Conservation (phyloP, 1,284 basidiomycete species). For the Cutaneotrichosporon sp. region DNA sequence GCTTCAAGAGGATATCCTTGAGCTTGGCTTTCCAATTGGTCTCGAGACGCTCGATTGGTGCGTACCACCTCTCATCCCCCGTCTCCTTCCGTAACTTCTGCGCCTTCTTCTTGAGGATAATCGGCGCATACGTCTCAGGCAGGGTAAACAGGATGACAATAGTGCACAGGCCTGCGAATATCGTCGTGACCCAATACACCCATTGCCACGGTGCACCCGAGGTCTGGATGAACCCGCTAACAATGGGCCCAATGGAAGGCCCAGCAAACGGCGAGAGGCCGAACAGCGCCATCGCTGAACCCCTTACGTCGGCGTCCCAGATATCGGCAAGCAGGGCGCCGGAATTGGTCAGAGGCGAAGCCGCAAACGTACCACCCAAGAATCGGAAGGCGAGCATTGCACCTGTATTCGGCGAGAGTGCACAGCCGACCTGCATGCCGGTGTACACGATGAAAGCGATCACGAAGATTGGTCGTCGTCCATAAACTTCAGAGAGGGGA, state of each 20-base stretch:
- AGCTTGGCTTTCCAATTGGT: slow-evolving; percentile 34
- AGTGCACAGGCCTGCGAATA: slow-evolving; percentile 53
- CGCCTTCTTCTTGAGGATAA: slow-evolving; percentile 56
- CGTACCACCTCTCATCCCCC: slow-evolving; percentile 61
- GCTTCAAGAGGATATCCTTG: slow-evolving; percentile 55
- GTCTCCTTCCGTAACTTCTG: slow-evolving; percentile 56
- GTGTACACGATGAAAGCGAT: slow-evolving; percentile 62
- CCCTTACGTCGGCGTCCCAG: slow-evolving; percentile 65
- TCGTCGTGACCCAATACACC: slow-evolving; percentile 66
- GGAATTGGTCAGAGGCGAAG: slow-evolving; percentile 51
- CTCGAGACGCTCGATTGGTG: slow-evolving; percentile 31
- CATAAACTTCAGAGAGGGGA: slow-evolving; percentile 55
- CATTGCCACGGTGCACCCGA: slow-evolving; percentile 49
- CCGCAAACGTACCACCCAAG: slow-evolving; percentile 59
- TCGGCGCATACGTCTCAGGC: slow-evolving; percentile 64
- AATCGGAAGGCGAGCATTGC: slow-evolving; percentile 64
- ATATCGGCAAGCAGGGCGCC: slow-evolving; percentile 56
- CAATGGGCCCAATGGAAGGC: slow-evolving; percentile 58
- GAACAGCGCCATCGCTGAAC: slow-evolving; percentile 65
- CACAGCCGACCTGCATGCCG: slow-evolving; percentile 57
- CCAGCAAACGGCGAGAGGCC: slow-evolving; percentile 68
- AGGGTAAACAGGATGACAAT: slow-evolving; percentile 59
- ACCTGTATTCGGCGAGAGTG: slow-evolving; percentile 59
- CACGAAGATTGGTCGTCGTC: slow-evolving; percentile 62
- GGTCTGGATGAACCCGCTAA: slow-evolving; percentile 57